These are phyloP conservation scores for Porogramme epimiltina DNA, from an alignment of 1,284 basidiomycete species.

Conservation along the genomic window DNA sequence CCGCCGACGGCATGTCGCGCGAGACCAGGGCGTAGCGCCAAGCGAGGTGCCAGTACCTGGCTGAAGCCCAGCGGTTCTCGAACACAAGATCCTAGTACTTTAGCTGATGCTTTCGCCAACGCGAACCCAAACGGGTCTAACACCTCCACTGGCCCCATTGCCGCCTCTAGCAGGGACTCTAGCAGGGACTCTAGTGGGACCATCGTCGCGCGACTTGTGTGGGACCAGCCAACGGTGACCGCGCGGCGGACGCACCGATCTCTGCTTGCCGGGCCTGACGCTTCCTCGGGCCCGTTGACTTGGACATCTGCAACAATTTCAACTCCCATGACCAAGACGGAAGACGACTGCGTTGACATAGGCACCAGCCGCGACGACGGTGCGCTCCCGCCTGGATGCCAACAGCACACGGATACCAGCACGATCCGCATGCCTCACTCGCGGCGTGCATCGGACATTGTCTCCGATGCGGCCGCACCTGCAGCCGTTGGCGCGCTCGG, in stretches of 20 bases:
- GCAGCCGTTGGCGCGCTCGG: constrained; percentile 35
- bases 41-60: constrained; percentile 54
- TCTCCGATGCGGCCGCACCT: constrained; percentile 49
- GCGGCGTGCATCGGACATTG: constrained; percentile 61
- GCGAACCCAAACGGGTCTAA: constrained; percentile 58
- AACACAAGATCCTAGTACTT: constrained; percentile 54
- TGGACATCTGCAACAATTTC: constrained; percentile 60
- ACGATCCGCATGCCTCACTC: constrained; percentile 34
- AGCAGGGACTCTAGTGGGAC: constrained; percentile 78
- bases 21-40: constrained; percentile 73
- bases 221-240: constrained; percentile 46
- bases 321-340: constrained; percentile 71
- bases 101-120: constrained; percentile 59
- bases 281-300: constrained; percentile 42
- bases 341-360: constrained; percentile 58
- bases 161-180: constrained; percentile 54
- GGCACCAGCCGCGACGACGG: constrained; percentile 43
- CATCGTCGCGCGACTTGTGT: constrained; percentile 64
- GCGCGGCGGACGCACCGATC: constrained; percentile 33
- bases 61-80: constrained; percentile 34
- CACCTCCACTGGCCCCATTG: constrained; percentile 59
- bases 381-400: constrained; percentile 36
- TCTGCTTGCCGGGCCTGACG: constrained; percentile 27
- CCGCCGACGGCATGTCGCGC: constrained; percentile 61
- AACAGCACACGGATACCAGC: constrained; percentile 35